Percentiles rank a stretch among this genome's conserved stretches.
Conservation (phyloP, 73 alveolate species). For the Uronychia binucleata region DNA sequence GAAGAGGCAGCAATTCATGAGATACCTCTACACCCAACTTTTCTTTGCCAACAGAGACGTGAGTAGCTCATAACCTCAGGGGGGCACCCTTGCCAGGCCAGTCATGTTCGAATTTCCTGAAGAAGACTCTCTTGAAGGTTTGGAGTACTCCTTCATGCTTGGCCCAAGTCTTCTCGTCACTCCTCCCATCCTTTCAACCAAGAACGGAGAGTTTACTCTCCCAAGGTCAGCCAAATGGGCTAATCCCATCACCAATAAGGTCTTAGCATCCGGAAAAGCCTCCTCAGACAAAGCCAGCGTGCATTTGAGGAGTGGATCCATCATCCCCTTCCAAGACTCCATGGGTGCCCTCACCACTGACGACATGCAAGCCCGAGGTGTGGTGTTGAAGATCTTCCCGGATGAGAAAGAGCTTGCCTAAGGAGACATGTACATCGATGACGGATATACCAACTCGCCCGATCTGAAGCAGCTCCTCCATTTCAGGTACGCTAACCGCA, state of each 20-base stretch:
- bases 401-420: constrained; percentile 7
- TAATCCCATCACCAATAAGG: not conserved
- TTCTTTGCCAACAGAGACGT: constrained; percentile 63
- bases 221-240: constrained; percentile 24
- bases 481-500: constrained; percentile 10
- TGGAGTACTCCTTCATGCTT: constrained; percentile 36
- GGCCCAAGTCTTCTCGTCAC: constrained; percentile 49
- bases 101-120: constrained; percentile 87
- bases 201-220: constrained; percentile 13
- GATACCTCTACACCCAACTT: constrained; percentile 77
- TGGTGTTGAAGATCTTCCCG: not conserved
- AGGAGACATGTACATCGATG: constrained; percentile 36
- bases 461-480: not conserved
- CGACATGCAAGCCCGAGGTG: not conserved
- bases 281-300: constrained; percentile 1
- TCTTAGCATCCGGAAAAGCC: too few relatives aligned
- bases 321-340: constrained; percentile 16
- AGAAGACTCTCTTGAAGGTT: constrained; percentile 41
- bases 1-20: constrained; percentile 63
- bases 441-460: constrained; percentile 4
- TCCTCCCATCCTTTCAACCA: constrained; percentile 24
- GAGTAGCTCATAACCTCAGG: constrained; percentile 20
- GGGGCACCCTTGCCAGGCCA: constrained; percentile 89
- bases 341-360: not conserved
- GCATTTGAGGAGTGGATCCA: constrained; percentile 22